Evolutionary conservation across 176 grass and related monocot genomes (phyloP).

Genomic region (Themeda triandra): DNA sequence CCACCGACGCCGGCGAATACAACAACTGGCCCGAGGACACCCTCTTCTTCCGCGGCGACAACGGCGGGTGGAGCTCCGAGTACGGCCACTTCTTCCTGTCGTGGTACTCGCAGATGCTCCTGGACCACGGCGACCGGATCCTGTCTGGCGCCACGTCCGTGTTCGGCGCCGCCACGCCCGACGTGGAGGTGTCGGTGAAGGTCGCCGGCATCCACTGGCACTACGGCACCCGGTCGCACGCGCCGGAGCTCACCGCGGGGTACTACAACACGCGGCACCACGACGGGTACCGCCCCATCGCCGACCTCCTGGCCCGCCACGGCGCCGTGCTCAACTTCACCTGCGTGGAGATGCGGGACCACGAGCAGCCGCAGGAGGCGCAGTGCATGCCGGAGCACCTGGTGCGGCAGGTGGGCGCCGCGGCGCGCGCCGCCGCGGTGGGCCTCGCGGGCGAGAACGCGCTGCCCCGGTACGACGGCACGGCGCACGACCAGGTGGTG

Average conservation of each 20-base stretch:
- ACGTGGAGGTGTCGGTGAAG: constrained; percentile 56
- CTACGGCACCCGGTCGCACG: constrained; percentile 63
- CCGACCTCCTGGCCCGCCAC: constrained; percentile 32
- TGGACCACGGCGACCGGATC: constrained; percentile 62
- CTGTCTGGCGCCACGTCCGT: constrained; percentile 43
- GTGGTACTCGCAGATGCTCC: constrained; percentile 70
- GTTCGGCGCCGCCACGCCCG: not conserved
- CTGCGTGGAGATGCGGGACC: constrained; percentile 75
- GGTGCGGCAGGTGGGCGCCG: constrained; percentile 62
- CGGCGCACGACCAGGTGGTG: constrained; percentile 62
- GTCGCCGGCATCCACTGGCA: constrained; percentile 87
- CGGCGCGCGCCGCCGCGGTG: constrained; percentile 41
- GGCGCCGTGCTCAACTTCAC: constrained; percentile 79
- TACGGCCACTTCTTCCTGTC: constrained; percentile 81
- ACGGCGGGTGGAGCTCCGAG: constrained; percentile 49
- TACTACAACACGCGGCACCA: constrained; percentile 64
- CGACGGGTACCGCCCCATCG: constrained; percentile 64
- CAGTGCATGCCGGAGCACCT: constrained; percentile 55
- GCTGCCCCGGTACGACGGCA: constrained; percentile 59
- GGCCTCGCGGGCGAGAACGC: constrained; percentile 69
- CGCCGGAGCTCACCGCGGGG: constrained; percentile 61
- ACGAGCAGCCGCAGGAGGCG: constrained; percentile 70
- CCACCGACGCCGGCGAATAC: constrained; percentile 62
- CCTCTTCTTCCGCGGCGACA: constrained; percentile 50
- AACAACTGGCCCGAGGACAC: constrained; percentile 72